Evolutionary conservation across 345 rosid genomes (phyloP).

Genomic region (Isatis tinctoria): DNA sequence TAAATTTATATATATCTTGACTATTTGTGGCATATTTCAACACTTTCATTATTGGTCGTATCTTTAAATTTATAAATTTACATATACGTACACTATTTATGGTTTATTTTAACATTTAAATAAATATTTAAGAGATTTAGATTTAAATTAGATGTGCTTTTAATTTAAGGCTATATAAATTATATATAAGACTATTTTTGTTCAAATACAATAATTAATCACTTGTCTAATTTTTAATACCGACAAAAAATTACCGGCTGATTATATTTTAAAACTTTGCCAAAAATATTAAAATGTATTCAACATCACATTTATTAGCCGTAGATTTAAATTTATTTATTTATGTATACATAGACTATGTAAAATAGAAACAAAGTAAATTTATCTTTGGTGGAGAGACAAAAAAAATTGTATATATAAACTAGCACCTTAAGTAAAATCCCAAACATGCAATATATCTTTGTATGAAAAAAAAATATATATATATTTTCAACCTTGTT

Average conservation of each 20-base stretch:
- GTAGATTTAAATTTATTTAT: background rate
- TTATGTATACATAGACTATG: background rate
- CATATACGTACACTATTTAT: background rate
- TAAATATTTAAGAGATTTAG: background rate
- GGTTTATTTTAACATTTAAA: background rate
- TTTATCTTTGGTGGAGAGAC: background rate
- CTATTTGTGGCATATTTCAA: background rate
- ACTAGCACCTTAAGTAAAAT: background rate
- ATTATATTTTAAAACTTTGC: background rate
- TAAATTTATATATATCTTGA: background rate
- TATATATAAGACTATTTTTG: background rate
- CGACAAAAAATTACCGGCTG: background rate
- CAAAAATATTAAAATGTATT: background rate
- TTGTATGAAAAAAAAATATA: background rate
- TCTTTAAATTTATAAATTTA: background rate
- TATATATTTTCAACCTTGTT: background rate
- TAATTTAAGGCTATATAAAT: too few species aligned
- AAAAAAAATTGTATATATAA: background rate
- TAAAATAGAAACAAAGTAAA: background rate
- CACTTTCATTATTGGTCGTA: background rate
- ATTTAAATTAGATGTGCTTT: background rate
- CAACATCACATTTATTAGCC: background rate
- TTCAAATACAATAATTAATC: background rate
- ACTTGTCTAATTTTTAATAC: background rate
- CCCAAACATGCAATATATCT: background rate